Evolutionary conservation across 371 early-diverging fungal genomes (phyloP).

Genomic region (Mortierella sp.): DNA sequence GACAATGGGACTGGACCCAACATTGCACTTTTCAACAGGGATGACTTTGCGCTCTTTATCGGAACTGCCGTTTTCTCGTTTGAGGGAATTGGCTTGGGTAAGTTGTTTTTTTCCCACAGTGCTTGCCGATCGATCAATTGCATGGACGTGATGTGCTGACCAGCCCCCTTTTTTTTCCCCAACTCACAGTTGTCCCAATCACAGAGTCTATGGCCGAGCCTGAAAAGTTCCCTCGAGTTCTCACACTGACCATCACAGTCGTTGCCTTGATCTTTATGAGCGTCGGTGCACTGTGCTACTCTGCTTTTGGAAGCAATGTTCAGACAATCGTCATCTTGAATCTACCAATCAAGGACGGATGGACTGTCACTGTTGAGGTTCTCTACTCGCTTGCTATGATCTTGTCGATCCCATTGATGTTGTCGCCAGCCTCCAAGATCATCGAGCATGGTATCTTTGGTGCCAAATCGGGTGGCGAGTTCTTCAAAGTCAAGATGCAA

Average conservation of each 20-base stretch:
- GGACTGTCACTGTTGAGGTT: constrained; percentile 68
- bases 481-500: constrained; percentile 64
- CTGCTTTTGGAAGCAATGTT: constrained; percentile 73
- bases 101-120: constrained; percentile 13
- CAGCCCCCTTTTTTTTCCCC: background rate
- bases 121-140: too few species aligned
- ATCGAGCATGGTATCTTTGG: constrained; percentile 68
- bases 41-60: constrained; percentile 74
- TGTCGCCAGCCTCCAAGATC: constrained; percentile 81
- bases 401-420: constrained; percentile 72
- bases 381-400: constrained; percentile 81
- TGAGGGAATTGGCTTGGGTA: constrained; percentile 81
- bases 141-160: too few species aligned
- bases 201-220: constrained; percentile 69
- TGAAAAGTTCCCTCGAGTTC: constrained; percentile 66
- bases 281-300: constrained; percentile 75
- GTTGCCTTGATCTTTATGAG: constrained; percentile 68
- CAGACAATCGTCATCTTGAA: constrained; percentile 77
- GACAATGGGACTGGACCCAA: constrained; percentile 56
- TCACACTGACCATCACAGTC: constrained; percentile 64
- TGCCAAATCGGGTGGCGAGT: constrained; percentile 54
- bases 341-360: constrained; percentile 61
- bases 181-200: constrained; percentile 59
- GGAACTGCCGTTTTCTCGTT: constrained; percentile 84
- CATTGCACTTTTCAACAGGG: constrained; percentile 63